Conservation (phyloP, 192 early-diverging fungal genomes). For the Anaeromyces robustus region DNA sequence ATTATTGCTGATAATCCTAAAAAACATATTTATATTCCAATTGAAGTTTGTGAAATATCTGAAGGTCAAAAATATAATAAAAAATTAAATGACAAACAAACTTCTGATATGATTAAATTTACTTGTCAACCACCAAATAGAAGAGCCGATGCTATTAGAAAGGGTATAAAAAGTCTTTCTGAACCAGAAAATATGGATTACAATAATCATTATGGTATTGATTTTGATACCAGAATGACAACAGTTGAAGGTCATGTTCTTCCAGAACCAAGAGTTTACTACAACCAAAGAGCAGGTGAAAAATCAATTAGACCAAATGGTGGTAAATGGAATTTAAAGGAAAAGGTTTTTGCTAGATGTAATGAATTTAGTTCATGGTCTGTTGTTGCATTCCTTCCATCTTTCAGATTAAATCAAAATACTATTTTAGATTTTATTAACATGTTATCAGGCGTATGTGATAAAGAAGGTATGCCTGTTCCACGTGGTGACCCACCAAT, state of each 20-base stretch:
- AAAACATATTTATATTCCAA: conserved; percentile 12
- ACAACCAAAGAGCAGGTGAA: background rate
- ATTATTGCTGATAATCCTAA: conserved; percentile 10
- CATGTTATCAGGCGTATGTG: background rate
- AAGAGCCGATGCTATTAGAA: background rate
- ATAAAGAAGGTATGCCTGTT: background rate
- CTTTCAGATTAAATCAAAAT: background rate
- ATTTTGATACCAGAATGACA: background rate
- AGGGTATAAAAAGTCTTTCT: background rate
- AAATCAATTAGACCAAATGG: background rate
- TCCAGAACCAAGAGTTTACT: background rate
- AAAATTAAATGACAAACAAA: conserved; percentile 14
- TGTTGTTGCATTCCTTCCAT: background rate
- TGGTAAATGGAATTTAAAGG: background rate
- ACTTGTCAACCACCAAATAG: conserved; percentile 14
- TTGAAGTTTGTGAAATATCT: conserved; percentile 14
- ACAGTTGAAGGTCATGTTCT: background rate
- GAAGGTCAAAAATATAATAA: conserved; percentile 17
- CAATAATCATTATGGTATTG: background rate
- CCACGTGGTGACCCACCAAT: background rate
- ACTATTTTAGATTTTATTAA: background rate
- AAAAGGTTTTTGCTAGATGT: background rate
- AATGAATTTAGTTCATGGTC: background rate
- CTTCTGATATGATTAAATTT: conserved; percentile 19
- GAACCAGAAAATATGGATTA: background rate